Evolutionary conservation across 345 rosid genomes (phyloP), one percentile per base, ranked within the genome.

Genomic region (Pugionium cornutum): DNA sequence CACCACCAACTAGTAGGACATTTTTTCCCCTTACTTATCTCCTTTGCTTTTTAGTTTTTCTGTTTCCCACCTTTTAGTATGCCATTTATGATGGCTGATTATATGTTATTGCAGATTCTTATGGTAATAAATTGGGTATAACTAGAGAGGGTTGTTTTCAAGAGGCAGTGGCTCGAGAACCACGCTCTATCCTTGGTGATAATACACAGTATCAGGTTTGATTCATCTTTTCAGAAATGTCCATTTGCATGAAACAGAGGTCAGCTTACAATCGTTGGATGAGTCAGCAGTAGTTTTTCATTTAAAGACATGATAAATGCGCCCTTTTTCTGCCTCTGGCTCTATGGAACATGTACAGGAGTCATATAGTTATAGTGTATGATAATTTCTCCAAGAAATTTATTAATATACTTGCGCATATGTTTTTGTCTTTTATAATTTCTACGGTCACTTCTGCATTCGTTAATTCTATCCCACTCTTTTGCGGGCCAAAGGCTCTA

Each of bases 151-250:
- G 10, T 66, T 41, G 26, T 72, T 58, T 74, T 66, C 80, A 44
- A 73, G 41, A 62, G 47, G 10, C 76, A 46, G 47, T 66, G 61
- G 64, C 60, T 6, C 53, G 68, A 67, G 51, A 25, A 28, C 51
- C 68, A 33, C 58, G 73, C 52, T 37, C 30, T 60, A 31, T 45
- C 40, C 33, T 37, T 5, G 74, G 69, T 46, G 52, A 46, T 66
- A 70, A 73, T 65, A 44, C 73, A 67, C 53, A 35, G 66, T 65
- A 75, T 37, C 77, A 83, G 90, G 90, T 85, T 65, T 1, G 61
- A 5, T 76, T 62, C 51, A 66, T 30, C 36, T 52, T 43, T 41
- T 36, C 0, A 25, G 1, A 40, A 26, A 42, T 51, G 11, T 65
- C 25, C 47, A 41, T 51, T 35, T 48, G 6, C 11, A 40, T 39